Evolutionary conservation across 257 asterid species (phyloP), one percentile per base, ranked within the genome.

Genomic region (Solanum chaucha): DNA sequence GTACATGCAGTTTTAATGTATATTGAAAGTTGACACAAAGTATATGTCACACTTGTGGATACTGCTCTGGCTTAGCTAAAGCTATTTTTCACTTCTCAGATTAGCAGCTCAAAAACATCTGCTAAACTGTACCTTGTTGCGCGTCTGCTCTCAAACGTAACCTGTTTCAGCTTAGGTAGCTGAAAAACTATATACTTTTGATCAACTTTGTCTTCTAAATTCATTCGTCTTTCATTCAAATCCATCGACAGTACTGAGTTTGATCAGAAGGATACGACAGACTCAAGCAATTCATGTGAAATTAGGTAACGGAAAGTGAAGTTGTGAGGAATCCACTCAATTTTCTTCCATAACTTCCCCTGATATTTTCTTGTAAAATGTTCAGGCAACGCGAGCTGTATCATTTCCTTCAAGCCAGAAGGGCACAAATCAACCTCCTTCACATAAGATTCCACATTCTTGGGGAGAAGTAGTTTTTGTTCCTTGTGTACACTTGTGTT

Each of bases 291-390:
- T 65, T 96, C 97, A 74, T 93, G 87, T 1, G 96, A 85, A 71
- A 97, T 91, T 30, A 90, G 86, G 90, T 92, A 93, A 2, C 94
- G 92, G 81, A 95, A 97, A 73, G 90, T 46, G 93, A 97, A 97
- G 87, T 92, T 89, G 88, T 94, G 98, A 46, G 98, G 96, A 72
- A 88, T 73, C 93, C 94, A 95, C 13, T 92, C 95, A 20, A 97
- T 90, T 87, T 92, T 96, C 88, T 91, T 95, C 93, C 91, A 90
- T 26, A 90, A 36, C 88, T 91, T 94, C 38, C 91, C 93, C 84
- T 89, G 91, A 40, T 64, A 78, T 44, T 87, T 64, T 41, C 87
- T 91, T 24, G 80, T 84, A 84, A 88, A 86, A 20, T 87, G 88
- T 35, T 86, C 86, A 1, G 96, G 94, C 90, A 94, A 74, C 11